phyloP scores from a whole-genome alignment of 2,329 filamentous ascomycete genomes.

The Fusarium sp. region DNA sequence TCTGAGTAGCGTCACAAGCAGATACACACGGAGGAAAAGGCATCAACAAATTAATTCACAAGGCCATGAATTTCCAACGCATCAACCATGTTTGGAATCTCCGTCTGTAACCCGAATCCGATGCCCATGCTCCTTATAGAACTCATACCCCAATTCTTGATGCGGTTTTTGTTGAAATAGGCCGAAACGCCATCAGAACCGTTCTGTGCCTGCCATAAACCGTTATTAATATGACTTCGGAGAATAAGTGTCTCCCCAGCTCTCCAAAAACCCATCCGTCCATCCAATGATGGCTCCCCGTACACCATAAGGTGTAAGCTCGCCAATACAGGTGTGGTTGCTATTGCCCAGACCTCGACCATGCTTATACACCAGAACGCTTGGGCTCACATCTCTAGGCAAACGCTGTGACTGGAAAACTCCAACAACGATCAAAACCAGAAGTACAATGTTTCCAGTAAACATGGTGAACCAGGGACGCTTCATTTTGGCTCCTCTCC shows the following conservation, averaged over 20 bases:
- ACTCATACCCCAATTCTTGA: not conserved
- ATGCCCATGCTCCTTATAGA: not conserved
- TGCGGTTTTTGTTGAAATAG: not conserved
- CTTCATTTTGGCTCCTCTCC: constrained; percentile 8
- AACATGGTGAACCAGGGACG: constrained; percentile 11
- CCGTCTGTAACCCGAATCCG: not conserved
- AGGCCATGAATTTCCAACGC: too few species aligned
- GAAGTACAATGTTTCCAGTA: constrained; percentile 1
- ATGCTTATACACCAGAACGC: not conserved
- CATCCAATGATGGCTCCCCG: constrained; percentile 2
- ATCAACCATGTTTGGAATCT: not conserved
- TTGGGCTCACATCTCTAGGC: not conserved
- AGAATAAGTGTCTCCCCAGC: constrained; percentile 5
- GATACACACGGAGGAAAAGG: not conserved
- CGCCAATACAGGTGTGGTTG: not conserved
- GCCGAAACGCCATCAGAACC: not conserved
- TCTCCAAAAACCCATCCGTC: constrained; percentile 6
- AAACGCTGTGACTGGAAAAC: constrained; percentile 1
- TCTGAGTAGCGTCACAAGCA: not conserved
- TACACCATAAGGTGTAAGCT: constrained; percentile 3
- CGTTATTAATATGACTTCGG: not conserved
- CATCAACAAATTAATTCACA: too few species aligned
- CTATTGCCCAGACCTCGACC: not conserved
- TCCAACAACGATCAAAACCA: not conserved
- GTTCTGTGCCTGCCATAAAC: not conserved